Evolutionary conservation across 192 early-diverging fungal genomes (phyloP), one percentile per base, ranked within the genome.

Genomic region (Pilobolus umbonatus): DNA sequence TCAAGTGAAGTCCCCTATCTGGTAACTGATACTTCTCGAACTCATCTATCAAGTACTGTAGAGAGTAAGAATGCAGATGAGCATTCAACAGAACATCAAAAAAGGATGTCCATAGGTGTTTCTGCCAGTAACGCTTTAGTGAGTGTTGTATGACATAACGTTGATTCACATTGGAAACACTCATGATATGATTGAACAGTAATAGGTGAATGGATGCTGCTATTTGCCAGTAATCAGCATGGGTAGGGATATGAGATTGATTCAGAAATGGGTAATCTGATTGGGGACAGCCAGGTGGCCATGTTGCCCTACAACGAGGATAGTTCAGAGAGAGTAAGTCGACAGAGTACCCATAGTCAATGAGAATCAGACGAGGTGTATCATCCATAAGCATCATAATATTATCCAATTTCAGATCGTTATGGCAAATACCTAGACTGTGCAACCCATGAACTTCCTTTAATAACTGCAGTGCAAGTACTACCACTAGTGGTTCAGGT

Each of bases 381-480:
- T 29, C 28, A 31, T 43, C 26, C 4, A 31, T 40, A 7, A 8
- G n/a, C 12, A 69, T 12, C 49, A 69, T 51, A 19, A 69, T 12
- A 55, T 75, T 75, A 30, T 71, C 69, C 0, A 54, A 30, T 38
- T 71, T 71, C 22, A 75, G 39, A 50, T 75, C 74, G 28, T 56
- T 52, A 54, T 75, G 74, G 26, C 68, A 35, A 25, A 71, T 61
- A 14, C 55, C 53, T 5, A 25, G 35, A 10, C 22, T 6, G 30
- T 75, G 74, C 24, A 71, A 49, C 2, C 53, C 42, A 10, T 31
- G 19, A 8, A 75, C 35, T 5, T 34, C 29, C n/a, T 68, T 28
- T 8, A 74, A 22, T 17, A 74, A n/a, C 28, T 46, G 29, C 9
- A 61, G 10, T 0, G 55, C 56, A 11, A 72, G 60, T 28, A 67